Conservation (phyloP, 2,329 filamentous ascomycete genomes). For the Trichocomaceae sp. region DNA sequence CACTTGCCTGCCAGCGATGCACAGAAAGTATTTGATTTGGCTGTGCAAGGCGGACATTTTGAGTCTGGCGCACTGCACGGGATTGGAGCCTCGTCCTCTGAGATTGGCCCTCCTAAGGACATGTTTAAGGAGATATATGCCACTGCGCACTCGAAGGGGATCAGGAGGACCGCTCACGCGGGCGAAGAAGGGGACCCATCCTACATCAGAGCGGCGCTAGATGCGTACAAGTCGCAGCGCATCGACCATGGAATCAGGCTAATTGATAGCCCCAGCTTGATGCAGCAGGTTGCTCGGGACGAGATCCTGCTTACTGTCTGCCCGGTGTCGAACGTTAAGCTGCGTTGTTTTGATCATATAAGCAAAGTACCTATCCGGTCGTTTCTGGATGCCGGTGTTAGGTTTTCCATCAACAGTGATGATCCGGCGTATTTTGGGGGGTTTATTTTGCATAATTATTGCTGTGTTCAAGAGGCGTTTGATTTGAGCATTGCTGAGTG, state of each 20-base stretch:
- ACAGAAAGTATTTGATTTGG: conserved; percentile 33
- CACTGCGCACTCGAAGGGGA: conserved; percentile 46
- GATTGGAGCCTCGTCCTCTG: conserved; percentile 62
- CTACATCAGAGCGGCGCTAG: conserved; percentile 60
- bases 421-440: conserved; percentile 71
- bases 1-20: conserved; percentile 60
- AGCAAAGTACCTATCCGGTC: conserved; percentile 54
- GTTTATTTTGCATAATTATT: conserved; percentile 70
- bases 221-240: conserved; percentile 54
- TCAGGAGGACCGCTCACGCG: conserved; percentile 64
- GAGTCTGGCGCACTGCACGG: conserved; percentile 51
- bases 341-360: conserved; percentile 51
- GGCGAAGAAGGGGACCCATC: conserved; percentile 66
- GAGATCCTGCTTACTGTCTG: conserved; percentile 63
- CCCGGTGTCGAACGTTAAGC: conserved; percentile 63
- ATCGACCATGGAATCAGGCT: conserved; percentile 71
- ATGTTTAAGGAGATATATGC: conserved; percentile 58
- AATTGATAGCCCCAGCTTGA: conserved; percentile 52
- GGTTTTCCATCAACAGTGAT: conserved; percentile 67
- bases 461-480: conserved; percentile 67
- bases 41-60: conserved; percentile 37
- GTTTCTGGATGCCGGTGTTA: conserved; percentile 58
- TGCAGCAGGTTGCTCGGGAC: conserved; percentile 52
- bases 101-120: conserved; percentile 49
- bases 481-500: conserved; percentile 58